Conservation (phyloP, 352 stramenopile species). For the Globisporangium cylindrosporum region DNA sequence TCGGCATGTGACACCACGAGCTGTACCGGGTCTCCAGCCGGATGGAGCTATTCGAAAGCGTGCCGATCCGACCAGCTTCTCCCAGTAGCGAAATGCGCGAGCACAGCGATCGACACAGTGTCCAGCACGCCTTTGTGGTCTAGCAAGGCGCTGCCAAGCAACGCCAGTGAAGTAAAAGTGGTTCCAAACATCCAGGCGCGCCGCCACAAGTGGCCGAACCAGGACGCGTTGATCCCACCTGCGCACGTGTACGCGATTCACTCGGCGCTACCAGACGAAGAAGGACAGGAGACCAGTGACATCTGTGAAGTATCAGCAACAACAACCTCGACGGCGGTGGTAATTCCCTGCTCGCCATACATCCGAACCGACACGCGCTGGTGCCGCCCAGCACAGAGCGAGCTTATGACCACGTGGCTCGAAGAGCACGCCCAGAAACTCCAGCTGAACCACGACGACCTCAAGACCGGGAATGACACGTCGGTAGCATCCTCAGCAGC, state of each 20-base stretch:
- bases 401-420: slow-evolving; percentile 14
- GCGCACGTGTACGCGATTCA: slow-evolving; percentile 17
- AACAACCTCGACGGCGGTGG: background rate
- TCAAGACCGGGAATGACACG: background rate
- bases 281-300: background rate
- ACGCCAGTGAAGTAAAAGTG: background rate
- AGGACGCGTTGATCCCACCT: background rate
- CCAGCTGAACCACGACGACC: background rate
- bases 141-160: background rate
- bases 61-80: slow-evolving; percentile 18
- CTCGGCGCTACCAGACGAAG: background rate
- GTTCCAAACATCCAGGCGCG: slow-evolving; percentile 6
- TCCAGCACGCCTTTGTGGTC: slow-evolving; percentile 17
- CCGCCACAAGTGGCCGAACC: background rate
- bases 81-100: slow-evolving; percentile 15
- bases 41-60: background rate
- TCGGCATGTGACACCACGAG: slow-evolving; percentile 16
- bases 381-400: slow-evolving; percentile 1
- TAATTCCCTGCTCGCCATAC: slow-evolving; percentile 17
- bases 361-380: slow-evolving; percentile 10
- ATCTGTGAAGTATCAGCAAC: background rate
- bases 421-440: slow-evolving; percentile 10
- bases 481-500: background rate
- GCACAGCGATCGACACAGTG: slow-evolving; percentile 16
- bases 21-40: slow-evolving; percentile 1